Base-by-base conservation (phyloP, 257 asterid species). In the Penstemon newberryi region DNA sequence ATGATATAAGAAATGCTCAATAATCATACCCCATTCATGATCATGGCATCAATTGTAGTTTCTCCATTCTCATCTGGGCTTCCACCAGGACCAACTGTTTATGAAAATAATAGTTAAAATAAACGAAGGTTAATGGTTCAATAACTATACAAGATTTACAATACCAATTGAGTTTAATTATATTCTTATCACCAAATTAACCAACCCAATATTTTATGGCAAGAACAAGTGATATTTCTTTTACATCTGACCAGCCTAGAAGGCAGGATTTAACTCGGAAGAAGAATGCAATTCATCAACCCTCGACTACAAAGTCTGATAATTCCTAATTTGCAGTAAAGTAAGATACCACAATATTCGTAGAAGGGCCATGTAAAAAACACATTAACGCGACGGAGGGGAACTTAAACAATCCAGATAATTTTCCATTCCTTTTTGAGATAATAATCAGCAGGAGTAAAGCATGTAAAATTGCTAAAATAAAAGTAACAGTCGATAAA, bases 31-130 rank as follows among this genome's bases (percentile, higher is more conserved):
- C 99, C 99, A 66, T 93, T 83, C 97, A 93, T 90, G 77, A 93
- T 70, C 96, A 93, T 89, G 37, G 99, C 97, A 72, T 93, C 99
- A 13, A 90, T 83, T 8, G 97, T 89, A 55, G 91, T 93, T 85
- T 93, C 99, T 52, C 96, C 99, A 75, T 83, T 93, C 78, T 93
- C 99, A 60, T 93, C 99, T 12, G 99, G 99, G 78, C 99, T 90
- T 73, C 99, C 99, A 76, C 99, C 99, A 39, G 99, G 99, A 72
- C 99, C 99, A 78, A 93, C 99, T 93, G 92, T 56, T 62, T 70
- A 65, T 50, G 69, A 57, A 77, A 54, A 39, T 33, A 60, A 65
- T 41, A 56, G 51, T 64, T 53, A 10, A 55, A 19, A 60, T 58
- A 54, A 69, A 33, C 33, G 56, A 8, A 46, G 39, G 63, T 25